Base-by-base conservation (phyloP, 768 basidiomycete genomes). In the Crucibulum laeve region DNA sequence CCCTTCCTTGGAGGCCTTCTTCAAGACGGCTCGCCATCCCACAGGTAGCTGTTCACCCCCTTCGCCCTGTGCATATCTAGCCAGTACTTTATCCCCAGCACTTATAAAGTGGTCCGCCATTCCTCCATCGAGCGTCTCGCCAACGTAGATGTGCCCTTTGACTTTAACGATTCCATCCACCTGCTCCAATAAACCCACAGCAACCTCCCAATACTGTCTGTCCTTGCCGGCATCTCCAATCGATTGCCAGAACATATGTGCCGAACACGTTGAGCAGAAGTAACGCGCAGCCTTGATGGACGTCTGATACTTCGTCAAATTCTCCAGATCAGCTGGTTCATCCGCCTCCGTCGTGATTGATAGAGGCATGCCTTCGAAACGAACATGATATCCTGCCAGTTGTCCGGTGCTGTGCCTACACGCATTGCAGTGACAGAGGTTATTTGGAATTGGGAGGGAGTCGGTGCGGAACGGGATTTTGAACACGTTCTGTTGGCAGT, bases 51-150 rank as follows among this genome's bases (percentile, higher is more conserved):
- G 40, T 39, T 56, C 45, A 38, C 49, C 51, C 10, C 49, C 51
- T 5, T 37, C 25, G 2, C 33, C 50, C 18, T 50, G 43, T 3
- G 38, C 42, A 39, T 54, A 58, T 24, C 59, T 41, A 15, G 49
- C 44, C 23, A 66, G 45, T 21, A 45, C 38, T 2, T 52, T 28
- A 11, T 54, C 55, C 14, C 51, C 50, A 14, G 53, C 38, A 1
- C 19, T 32, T 15, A 38, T 45, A 4, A 62, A 30, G n/a, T 61
- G 59, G 33, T 64, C 53, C 4, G 62, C 62, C 5, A 64, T 30
- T 1, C 64, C 64, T 0, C 64, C 64, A 45, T 66, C 63, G 14
- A 60, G 24, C 1, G 64, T 64, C 33, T 61, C 58, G 4, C 38
- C 52, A 17, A 66, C 49, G 33, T 44, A 61, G 8, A 55, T 54